A percentile compares a stretch with the other conserved stretches of the same genome.
Conservation (phyloP, 1,284 basidiomycete species). For the Flammula alnicola region DNA sequence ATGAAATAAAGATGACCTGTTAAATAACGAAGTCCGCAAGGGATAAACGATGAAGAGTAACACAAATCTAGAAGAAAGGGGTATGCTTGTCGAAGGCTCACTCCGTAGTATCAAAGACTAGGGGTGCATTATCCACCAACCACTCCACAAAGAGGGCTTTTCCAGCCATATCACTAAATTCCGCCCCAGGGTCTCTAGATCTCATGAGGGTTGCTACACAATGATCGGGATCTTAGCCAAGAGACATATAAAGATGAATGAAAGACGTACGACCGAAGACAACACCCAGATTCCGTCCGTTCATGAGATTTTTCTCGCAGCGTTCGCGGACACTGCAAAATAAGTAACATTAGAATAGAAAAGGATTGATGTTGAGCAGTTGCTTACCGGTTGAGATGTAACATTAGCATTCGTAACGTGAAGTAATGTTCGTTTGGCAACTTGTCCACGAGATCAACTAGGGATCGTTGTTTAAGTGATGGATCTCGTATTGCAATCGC, state of each 20-base stretch:
- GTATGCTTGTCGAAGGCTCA: conserved; percentile 15
- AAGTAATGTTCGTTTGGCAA: conserved; percentile 89
- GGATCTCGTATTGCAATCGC: conserved; percentile 76
- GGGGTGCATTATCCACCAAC: conserved; percentile 88
- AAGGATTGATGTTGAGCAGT: neutral
- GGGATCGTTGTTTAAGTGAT: conserved; percentile 59
- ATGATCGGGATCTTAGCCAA: neutral
- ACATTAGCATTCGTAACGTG: conserved; percentile 83
- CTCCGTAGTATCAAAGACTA: conserved; percentile 49
- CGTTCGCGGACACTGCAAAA: conserved; percentile 66
- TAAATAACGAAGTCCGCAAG: conserved; percentile 2
- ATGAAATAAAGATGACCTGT: conserved; percentile 11
- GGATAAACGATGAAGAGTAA: conserved; percentile 8
- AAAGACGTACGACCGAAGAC: conserved; percentile 93
- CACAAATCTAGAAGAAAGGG: conserved; percentile 13
- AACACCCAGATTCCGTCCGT: conserved; percentile 95
- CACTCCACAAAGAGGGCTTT: conserved; percentile 92
- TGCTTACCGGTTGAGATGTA: conserved; percentile 83
- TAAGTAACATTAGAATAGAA: conserved; percentile 9
- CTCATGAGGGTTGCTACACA: conserved; percentile 89
- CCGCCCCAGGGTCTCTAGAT: conserved; percentile 83
- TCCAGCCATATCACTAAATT: conserved; percentile 97
- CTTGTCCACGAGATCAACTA: conserved; percentile 75
- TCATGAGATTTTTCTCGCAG: conserved; percentile 89
- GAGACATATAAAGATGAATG: neutral